These are phyloP conservation scores for Seminavis robusta DNA, from an alignment of 108 stramenopile genomes.

Conservation along the genomic window DNA sequence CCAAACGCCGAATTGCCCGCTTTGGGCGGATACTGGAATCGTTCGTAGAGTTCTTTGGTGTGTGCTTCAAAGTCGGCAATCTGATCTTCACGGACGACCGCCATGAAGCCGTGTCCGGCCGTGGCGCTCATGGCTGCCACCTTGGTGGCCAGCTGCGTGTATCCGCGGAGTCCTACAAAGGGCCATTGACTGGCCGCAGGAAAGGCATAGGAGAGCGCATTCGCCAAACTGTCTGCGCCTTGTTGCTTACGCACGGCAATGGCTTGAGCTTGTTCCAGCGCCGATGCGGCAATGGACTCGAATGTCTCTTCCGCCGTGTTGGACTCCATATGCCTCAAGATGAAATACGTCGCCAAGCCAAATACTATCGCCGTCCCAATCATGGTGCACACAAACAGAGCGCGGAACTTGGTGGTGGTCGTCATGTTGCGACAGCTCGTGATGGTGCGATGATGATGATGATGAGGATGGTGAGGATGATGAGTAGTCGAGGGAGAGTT, in stretches of 20 bases:
- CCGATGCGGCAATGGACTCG: slow-evolving; percentile 7
- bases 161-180: slow-evolving; percentile 14
- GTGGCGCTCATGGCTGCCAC: no score
- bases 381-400: no score
- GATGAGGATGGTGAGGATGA: no score
- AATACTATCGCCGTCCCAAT: no score
- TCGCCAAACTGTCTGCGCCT: slow-evolving; percentile 1
- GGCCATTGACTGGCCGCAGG: slow-evolving; percentile 16
- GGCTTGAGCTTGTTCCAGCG: background rate
- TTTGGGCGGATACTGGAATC: background rate
- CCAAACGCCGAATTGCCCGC: slow-evolving; percentile 19
- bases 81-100: slow-evolving; percentile 11
- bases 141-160: slow-evolving; percentile 4
- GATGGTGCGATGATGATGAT: no score
- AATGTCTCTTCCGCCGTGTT: no score
- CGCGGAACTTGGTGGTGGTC: no score
- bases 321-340: no score
- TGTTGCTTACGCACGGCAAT: background rate
- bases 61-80: slow-evolving; percentile 16
- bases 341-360: no score
- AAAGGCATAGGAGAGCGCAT: background rate
- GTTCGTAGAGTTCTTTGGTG: no score
- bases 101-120: slow-evolving; percentile 2
- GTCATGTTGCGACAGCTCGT: no score
- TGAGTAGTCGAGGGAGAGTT: no score